Base-by-base conservation (phyloP, 768 basidiomycete species). In the Sporobolomyces roseus region DNA sequence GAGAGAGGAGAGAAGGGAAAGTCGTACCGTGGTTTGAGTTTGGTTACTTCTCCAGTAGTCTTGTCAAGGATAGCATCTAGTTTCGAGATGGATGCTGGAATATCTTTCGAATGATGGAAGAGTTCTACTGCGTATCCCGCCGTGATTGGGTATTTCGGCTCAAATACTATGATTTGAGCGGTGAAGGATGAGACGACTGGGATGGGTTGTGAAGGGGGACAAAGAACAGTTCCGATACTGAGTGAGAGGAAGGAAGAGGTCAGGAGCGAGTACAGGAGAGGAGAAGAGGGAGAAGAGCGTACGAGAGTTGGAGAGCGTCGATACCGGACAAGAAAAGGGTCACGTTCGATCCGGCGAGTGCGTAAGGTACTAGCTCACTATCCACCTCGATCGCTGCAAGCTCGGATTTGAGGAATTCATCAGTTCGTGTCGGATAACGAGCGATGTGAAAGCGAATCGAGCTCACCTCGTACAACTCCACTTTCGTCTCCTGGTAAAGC, bases 401-500 rank as follows among this genome's bases (percentile, higher is more conserved):
- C 38, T 9, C 38, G 17, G 17, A 17, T 9, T 9, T 9, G 9
- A 41, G 10, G 38, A 41, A 9, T 41, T 41, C 38, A 9, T 41
- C 38, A 41, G 38, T 41, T 17, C 9, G 38, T 41, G 9, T 41
- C 38, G 17, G 23, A 84, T 16, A 38, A 21, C 9, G 29, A 23
- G 50, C 49, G 16, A 75, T 9, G 17, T 9, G 17, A 41, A 41
- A 17, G 17, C 17, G 9, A 41, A 17, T 41, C 17, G 9, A 9
- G 10, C 82, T 77, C 61, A 83, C 81, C 79, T 59, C 81, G 87
- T 3, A 99, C 89, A 23, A 89, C 78, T 0, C 86, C 89, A 9
- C 84, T 87, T 78, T 96, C 93, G 76, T 98, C 93, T 14, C 94
- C 94, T 0, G 96, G 96, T 5, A 96, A 80, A 56, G 93, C 85